Base-by-base conservation (phyloP, 2,329 filamentous ascomycete genomes). In the Grosmannia penicillata region DNA sequence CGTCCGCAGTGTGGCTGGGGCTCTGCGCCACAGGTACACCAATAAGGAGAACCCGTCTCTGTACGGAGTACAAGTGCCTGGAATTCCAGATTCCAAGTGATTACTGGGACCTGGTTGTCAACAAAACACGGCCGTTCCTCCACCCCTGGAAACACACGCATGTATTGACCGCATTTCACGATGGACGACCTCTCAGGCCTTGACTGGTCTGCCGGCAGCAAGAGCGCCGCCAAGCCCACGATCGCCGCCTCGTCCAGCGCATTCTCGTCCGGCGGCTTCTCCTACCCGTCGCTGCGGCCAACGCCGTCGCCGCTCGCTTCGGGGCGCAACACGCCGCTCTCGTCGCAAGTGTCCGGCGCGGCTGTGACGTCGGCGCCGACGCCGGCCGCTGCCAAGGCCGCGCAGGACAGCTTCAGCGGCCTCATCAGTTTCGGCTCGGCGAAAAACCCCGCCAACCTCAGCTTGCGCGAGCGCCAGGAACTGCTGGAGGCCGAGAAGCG, bases 381-480 rank as follows among this genome's bases (percentile, higher is more conserved):
- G 46, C 57, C 53, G 3, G 44, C 50, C 7, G 49, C 57, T 4
- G 58, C 59, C 4, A 81, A 71, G 48, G 51, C 75, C 26, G 57
- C 70, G 6, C 60, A 68, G 33, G 83, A 91, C 53, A 85, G 79
- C 62, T 91, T 91, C 59, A 82, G 82, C 51, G 81, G 77, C 50
- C 63, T 91, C 37, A 66, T 86, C 44, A 75, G 69, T 47, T 75
- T 80, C 50, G 71, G 71, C 34, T 58, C 23, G 22, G 22, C 38
- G 36, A 78, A 77, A 54, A 59, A 61, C 38, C 72, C 69, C 23
- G 79, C 76, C 56, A 91, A 81, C 46, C 64, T 95, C 14, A 80
- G 75, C 44, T 60, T 94, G 47, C 73, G 82, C 47, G 83, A 93
- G 56, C 78, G 85, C 50, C 82, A 84, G 56, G 71, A 75, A 45